phyloP scores from a whole-genome alignment of 2,329 filamentous ascomycete genomes.

The Tolypocladium cylindrosporum region DNA sequence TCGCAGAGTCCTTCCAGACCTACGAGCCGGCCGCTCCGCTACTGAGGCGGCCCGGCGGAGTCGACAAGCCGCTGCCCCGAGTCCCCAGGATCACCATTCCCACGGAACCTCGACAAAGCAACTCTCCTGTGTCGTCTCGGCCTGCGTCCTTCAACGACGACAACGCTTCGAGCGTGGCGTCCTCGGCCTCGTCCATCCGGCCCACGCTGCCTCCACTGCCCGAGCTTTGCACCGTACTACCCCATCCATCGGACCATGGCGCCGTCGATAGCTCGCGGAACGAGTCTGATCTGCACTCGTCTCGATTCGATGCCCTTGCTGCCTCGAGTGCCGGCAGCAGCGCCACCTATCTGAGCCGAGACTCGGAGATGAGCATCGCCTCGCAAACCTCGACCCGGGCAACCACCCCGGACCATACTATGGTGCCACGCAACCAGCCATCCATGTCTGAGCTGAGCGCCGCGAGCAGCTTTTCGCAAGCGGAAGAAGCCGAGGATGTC shows the following conservation, averaged over 20 bases:
- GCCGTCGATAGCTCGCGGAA: conserved; percentile 35
- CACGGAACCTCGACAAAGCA: conserved; percentile 16
- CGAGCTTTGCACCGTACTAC: conserved; percentile 39
- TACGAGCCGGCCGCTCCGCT: conserved; percentile 25
- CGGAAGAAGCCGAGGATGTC: conserved; percentile 67
- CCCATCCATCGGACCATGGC: conserved; percentile 36
- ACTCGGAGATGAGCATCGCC: conserved; percentile 69
- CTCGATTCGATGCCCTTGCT: conserved; percentile 59
- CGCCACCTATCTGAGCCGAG: conserved; percentile 68
- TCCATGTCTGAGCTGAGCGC: conserved; percentile 61
- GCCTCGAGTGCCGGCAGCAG: conserved; percentile 69
- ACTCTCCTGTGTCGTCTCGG: conserved; percentile 28
- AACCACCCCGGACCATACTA: conserved; percentile 66
- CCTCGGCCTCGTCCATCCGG: conserved; percentile 37
- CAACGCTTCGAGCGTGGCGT: conserved; percentile 29
- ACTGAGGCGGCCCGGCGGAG: conserved; percentile 30
- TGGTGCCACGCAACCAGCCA: conserved; percentile 45
- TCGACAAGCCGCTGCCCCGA: conserved; percentile 60
- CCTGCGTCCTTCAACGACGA: conserved; percentile 33
- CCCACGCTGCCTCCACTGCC: conserved; percentile 45
- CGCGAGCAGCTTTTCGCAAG: conserved; percentile 53
- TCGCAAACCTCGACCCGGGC: conserved; percentile 81
- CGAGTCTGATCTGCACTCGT: conserved; percentile 42
- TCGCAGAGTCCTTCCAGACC: conserved; percentile 27
- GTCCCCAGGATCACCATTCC: conserved; percentile 47